These are phyloP conservation scores for Chenopodium formosanum DNA, from an alignment of 148 eudicot species.

Conservation along the genomic window DNA sequence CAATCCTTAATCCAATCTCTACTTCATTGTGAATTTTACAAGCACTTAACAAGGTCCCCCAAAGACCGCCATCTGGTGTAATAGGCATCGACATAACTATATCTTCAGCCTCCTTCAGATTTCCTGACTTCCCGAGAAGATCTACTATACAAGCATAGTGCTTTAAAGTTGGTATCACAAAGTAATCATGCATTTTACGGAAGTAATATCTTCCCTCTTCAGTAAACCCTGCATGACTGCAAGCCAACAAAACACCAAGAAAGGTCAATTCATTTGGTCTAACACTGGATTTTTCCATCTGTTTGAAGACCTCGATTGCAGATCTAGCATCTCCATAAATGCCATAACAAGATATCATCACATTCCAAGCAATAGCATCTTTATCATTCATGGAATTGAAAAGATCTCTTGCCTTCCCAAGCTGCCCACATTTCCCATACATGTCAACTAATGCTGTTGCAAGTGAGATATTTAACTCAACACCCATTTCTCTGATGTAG, in stretches of 20 bases:
- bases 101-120: conserved; percentile 64
- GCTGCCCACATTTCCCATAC: conserved; percentile 79
- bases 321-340: conserved; percentile 64
- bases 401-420: conserved; percentile 47
- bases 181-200: conserved; percentile 46
- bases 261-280: conserved; percentile 64
- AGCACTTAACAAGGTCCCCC: conserved; percentile 73
- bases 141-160: conserved; percentile 72
- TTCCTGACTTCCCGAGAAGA: conserved; percentile 66
- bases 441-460: conserved; percentile 65
- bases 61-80: conserved; percentile 67
- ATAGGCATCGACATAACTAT: conserved; percentile 62
- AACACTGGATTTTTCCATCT: conserved; percentile 48
- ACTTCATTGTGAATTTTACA: conserved; percentile 59
- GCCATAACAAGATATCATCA: conserved; percentile 73
- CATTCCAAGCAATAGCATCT: conserved; percentile 68
- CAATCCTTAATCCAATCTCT: conserved; percentile 55
- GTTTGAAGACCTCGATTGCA: conserved; percentile 46
- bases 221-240: conserved; percentile 62
- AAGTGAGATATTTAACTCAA: conserved; percentile 38
- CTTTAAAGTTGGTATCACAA: conserved; percentile 51
- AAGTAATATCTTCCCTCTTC: conserved; percentile 50
- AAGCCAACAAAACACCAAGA: conserved; percentile 63
- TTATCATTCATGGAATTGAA: conserved; percentile 54
- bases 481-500: conserved; percentile 36